Conservation (phyloP, 2,329 filamentous ascomycete species). For the Cercospora berteroae region DNA sequence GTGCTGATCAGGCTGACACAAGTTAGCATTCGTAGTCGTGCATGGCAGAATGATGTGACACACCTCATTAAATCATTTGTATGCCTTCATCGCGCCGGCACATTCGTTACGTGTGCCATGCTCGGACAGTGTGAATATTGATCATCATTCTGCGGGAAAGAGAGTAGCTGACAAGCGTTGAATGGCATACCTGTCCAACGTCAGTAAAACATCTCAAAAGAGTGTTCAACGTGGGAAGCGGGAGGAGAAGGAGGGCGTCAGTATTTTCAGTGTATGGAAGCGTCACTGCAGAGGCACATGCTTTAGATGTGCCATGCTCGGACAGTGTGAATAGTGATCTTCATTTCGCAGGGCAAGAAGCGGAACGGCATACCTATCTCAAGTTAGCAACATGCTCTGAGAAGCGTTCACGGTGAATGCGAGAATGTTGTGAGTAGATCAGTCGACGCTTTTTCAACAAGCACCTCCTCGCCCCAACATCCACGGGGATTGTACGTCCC, state of each 20-base stretch:
- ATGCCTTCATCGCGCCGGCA: constrained; percentile 26
- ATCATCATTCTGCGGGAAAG: not conserved
- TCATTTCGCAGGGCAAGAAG: constrained; percentile 46
- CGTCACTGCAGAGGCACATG: constrained; percentile 55
- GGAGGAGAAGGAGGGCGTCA: constrained; percentile 42
- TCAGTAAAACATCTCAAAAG: not conserved
- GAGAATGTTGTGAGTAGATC: constrained; percentile 40
- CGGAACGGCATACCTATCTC: constrained; percentile 20
- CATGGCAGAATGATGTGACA: not conserved
- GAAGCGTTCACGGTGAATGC: not conserved
- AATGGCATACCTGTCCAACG: not conserved
- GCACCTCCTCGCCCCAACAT: constrained; percentile 54
- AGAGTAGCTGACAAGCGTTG: not conserved
- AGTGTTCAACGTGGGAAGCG: not conserved
- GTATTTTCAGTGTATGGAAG: constrained; percentile 59
- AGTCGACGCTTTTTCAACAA: constrained; percentile 71
- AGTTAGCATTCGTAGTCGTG: not conserved
- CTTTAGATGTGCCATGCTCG: constrained; percentile 56
- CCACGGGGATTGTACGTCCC: constrained; percentile 65
- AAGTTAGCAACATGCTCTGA: constrained; percentile 21
- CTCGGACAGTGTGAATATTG: constrained; percentile 67
- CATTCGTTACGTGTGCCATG: constrained; percentile 51
- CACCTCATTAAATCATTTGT: constrained; percentile 11
- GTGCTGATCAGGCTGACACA: not conserved
- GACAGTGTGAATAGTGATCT: constrained; percentile 72